Percentiles rank a stretch among this genome's conserved stretches.
phyloP scores from a whole-genome alignment of 768 basidiomycete genomes.

The Amyloporia xantha region DNA sequence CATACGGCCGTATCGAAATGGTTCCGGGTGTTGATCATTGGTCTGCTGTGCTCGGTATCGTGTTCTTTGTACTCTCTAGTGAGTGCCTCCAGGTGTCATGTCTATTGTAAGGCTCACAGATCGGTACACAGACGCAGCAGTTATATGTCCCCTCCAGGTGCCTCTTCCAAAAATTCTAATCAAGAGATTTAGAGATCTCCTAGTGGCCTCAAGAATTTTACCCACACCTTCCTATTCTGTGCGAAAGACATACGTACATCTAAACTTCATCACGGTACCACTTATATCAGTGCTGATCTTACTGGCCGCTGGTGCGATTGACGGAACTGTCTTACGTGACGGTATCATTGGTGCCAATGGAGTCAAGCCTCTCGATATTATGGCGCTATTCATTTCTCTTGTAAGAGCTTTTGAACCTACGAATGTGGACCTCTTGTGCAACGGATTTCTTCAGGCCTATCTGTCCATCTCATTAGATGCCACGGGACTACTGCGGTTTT shows the following conservation, averaged over 20 bases:
- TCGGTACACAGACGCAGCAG: conserved; percentile 19
- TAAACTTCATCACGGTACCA: conserved; percentile 28
- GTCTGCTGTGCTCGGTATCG: conserved; percentile 19
- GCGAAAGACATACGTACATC: conserved; percentile 13
- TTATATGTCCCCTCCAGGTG: conserved; percentile 19
- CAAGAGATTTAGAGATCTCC: neutral
- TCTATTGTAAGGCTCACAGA: neutral
- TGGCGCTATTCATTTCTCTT: conserved; percentile 86
- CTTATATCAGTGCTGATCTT: conserved; percentile 24
- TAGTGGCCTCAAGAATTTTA: neutral
- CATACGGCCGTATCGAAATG: neutral
- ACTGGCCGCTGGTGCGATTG: conserved; percentile 22
- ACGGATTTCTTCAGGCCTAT: conserved; percentile 46
- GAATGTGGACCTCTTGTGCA: neutral
- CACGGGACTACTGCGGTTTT: conserved; percentile 79
- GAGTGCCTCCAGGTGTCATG: neutral
- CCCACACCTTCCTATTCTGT: neutral
- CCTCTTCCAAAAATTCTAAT: conserved; percentile 10
- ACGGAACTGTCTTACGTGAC: conserved; percentile 44
- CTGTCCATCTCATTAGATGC: conserved; percentile 88
- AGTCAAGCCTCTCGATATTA: conserved; percentile 86
- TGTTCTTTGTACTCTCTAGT: conserved; percentile 25
- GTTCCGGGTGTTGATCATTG: conserved; percentile 12
- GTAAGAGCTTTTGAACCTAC: conserved; percentile 25
- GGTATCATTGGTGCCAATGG: conserved; percentile 80